Base-by-base conservation (phyloP, 306 rosid genomes). In the Nissolia schottii region DNA sequence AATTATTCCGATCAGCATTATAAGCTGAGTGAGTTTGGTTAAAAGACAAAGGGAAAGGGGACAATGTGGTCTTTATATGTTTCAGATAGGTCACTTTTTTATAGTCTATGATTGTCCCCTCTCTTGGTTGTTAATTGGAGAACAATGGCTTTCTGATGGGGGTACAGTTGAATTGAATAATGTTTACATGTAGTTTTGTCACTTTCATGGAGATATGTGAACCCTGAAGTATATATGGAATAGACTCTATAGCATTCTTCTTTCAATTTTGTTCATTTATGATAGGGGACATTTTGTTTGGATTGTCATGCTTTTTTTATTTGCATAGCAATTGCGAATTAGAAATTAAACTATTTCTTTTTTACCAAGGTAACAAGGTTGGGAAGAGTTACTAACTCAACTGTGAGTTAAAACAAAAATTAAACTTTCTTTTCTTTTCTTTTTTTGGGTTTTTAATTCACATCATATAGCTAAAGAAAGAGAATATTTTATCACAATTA, bases 21-120 rank as follows among this genome's bases (percentile, higher is more conserved):
- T n/a, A n/a, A n/a, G 29, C 23, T 10, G 53, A 29, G 35, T 10
- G 77, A 23, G 73, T 63, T 71, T 54, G 77, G 76, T 54, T 29
- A 71, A 64, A 71, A 71, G 64, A 31, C 37, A 68, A 68, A 19
- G 20, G 43, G 19, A 1, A 62, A 18, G 61, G 35, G 80, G 75
- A 55, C 79, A 67, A 66, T 40, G 2, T 11, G 16, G 54, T 31
- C 61, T 45, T 57, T 14, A 66, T n/a, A 76, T 65, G 68, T 32
- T 27, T n/a, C 35, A 1, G 51, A 29, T 66, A 55, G 59, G 53
- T 34, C 64, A 57, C 59, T 22, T 65, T 66, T 46, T 51, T 74
- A 45, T 15, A 14, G 18, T 66, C 61, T 65, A 29, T 75, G 31
- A 49, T 38, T 41, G 67, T 2, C 35, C n/a, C 34, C 56, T 45